Conservation (phyloP, 495 filamentous ascomycete genomes). For the Aspergillus homomorphus region DNA sequence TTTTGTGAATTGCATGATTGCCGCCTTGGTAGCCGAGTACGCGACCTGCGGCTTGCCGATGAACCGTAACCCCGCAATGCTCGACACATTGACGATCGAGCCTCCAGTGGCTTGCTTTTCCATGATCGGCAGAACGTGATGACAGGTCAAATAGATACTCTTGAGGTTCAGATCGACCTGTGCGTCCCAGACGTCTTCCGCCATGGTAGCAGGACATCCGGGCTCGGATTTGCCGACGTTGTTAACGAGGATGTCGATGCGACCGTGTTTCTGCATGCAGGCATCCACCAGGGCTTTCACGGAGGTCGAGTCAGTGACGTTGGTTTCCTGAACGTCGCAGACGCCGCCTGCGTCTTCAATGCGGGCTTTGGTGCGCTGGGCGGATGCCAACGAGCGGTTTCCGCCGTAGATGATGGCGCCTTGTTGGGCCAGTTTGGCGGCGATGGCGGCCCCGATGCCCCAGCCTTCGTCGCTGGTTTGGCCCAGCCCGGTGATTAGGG, state of each 20-base stretch:
- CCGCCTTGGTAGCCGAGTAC: conserved; percentile 50
- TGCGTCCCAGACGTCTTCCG: conserved; percentile 45
- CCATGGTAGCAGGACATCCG: conserved; percentile 47
- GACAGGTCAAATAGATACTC: conserved; percentile 47
- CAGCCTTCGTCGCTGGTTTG: conserved; percentile 40
- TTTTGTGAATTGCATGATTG: conserved; percentile 49
- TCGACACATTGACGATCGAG: conserved; percentile 42
- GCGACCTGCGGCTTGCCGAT: conserved; percentile 52
- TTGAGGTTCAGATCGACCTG: conserved; percentile 54
- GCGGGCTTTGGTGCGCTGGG: conserved; percentile 31
- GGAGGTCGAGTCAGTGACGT: conserved; percentile 44
- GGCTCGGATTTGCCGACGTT: conserved; percentile 51
- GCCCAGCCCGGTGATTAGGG: conserved; percentile 51
- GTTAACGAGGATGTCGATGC: conserved; percentile 56
- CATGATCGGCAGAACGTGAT: conserved; percentile 51
- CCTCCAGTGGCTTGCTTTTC: conserved; percentile 37
- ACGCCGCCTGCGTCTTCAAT: conserved; percentile 26
- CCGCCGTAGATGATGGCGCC: conserved; percentile 47
- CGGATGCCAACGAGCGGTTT: conserved; percentile 35
- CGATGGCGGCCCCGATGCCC: conserved; percentile 50
- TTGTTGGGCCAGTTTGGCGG: conserved; percentile 40
- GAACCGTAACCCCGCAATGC: conserved; percentile 49
- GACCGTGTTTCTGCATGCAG: conserved; percentile 45
- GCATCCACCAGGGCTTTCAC: conserved; percentile 43
- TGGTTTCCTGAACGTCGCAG: conserved; percentile 34